Evolutionary conservation across 805 yeast species (phyloP), one percentile per base, ranked within the genome.

Genomic region (Candida caryicola): DNA sequence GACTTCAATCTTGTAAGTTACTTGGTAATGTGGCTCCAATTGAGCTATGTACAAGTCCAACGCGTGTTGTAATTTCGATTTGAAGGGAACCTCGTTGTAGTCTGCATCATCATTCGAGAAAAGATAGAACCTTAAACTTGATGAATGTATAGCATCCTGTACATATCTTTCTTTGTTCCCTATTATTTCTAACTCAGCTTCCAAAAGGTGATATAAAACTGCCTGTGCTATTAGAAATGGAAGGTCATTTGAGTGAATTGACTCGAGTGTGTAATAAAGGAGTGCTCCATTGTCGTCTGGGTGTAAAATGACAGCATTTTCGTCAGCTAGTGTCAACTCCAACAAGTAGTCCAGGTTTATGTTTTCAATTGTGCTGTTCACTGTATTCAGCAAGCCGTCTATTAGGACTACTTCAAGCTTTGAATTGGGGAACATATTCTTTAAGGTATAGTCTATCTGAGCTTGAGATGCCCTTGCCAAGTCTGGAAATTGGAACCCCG

Each of bases 401-500:
- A 46, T 34, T 23, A 57, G 36, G 14, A 43, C 30, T 4, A 54
- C 14, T 14, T 36, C 30, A 21, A 53, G 30, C 5, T 36, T 39
- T 3, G 29, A 17, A 12, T n/a, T 31, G 2, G 43, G 39, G 21
- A 40, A 39, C 3, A 37, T 23, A 8, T 37, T 36, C 13, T 9
- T 10, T n/a, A 51, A 23, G 26, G 54, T 55, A 4, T 23, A 34
- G 36, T 67, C 61, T 4, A 66, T 36, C 47, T 69, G 74, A 1
- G 41, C 9, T 37, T 68, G 72, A 3, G 62, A 43, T 4, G 74
- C 88, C 30, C 68, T 68, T 1, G 72, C 74, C 14, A 88, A 52
- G 55, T 88, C 95, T 0, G 91, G 90, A 47, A 81, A 80, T 13
- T 62, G 57, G 45, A 79, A 69, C 1, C 74, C 76, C 8, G 69